These are phyloP conservation scores for Heliosperma pusillum DNA, from an alignment of 148 eudicot genomes.

Conservation along the genomic window DNA sequence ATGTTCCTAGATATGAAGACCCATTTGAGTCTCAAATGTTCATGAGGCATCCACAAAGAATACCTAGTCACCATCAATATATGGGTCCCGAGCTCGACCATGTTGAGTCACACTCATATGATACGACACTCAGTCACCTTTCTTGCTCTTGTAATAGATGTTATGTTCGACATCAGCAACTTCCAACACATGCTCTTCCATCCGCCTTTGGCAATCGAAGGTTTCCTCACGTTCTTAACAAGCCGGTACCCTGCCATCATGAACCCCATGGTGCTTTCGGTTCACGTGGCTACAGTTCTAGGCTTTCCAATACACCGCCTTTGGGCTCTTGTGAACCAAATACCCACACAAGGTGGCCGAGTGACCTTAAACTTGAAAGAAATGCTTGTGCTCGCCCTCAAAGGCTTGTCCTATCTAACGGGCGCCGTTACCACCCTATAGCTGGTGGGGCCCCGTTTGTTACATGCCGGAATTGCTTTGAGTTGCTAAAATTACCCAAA, in stretches of 20 bases:
- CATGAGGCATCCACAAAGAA: slow-evolving; percentile 37
- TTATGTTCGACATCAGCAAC: slow-evolving; percentile 41
- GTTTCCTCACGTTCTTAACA: slow-evolving; percentile 39
- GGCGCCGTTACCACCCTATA: slow-evolving; percentile 49
- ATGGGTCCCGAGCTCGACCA: slow-evolving; percentile 40
- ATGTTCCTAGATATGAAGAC: slow-evolving; percentile 43
- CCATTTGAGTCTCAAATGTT: slow-evolving; percentile 47
- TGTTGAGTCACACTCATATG: slow-evolving; percentile 43
- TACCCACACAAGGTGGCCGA: slow-evolving; percentile 44
- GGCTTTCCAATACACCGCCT: slow-evolving; percentile 27
- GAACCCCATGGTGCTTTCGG: slow-evolving; percentile 37
- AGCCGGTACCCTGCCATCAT: slow-evolving; percentile 35
- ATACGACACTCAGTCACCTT: slow-evolving; percentile 42
- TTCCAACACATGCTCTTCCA: slow-evolving; percentile 36
- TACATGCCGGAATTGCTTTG: slow-evolving; percentile 74
- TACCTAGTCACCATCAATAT: slow-evolving; percentile 43
- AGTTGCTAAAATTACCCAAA: slow-evolving; percentile 71
- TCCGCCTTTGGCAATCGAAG: slow-evolving; percentile 40
- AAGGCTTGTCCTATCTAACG: slow-evolving; percentile 44
- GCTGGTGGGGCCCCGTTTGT: slow-evolving; percentile 91
- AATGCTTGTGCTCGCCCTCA: slow-evolving; percentile 43
- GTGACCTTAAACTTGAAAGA: slow-evolving; percentile 47
- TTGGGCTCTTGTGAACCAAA: slow-evolving; percentile 39
- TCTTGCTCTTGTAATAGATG: slow-evolving; percentile 55
- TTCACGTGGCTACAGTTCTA: slow-evolving; percentile 38